These are phyloP conservation scores for Leonotis leonurus DNA, from an alignment of 257 asterid species.

Conservation along the genomic window DNA sequence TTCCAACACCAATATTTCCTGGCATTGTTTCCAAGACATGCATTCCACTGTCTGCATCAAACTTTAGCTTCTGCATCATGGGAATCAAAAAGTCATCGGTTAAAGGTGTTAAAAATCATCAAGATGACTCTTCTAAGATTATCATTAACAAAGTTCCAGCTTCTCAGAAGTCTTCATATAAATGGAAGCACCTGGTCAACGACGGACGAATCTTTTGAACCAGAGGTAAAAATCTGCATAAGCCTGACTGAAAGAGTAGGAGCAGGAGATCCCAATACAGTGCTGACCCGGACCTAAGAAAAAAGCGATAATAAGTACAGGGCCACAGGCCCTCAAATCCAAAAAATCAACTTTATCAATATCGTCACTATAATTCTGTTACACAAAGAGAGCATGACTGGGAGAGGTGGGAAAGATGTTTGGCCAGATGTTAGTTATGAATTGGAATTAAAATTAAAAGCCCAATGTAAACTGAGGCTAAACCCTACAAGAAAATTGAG, in stretches of 20 bases:
- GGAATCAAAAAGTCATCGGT: slow-evolving; percentile 14
- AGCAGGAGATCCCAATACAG: slow-evolving; percentile 75
- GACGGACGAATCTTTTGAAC: slow-evolving; percentile 78
- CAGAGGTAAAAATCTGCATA: slow-evolving; percentile 71
- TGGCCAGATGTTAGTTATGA: too few species aligned
- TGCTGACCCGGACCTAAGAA: slow-evolving; percentile 64
- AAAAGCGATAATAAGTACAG: slow-evolving; percentile 13
- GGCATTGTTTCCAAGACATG: slow-evolving; percentile 71
- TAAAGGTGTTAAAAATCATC: neutral
- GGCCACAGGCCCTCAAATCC: slow-evolving; percentile 3
- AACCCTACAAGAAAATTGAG: too few species aligned
- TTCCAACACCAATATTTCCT: slow-evolving; percentile 62
- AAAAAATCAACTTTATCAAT: slow-evolving; percentile 11
- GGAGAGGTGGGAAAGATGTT: too few species aligned
- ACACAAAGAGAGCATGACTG: neutral
- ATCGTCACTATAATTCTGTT: slow-evolving; percentile 8
- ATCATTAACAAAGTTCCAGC: neutral
- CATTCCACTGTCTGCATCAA: slow-evolving; percentile 49
- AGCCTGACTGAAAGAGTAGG: slow-evolving; percentile 79
- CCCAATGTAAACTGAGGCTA: too few species aligned
- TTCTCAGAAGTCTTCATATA: slow-evolving; percentile 14
- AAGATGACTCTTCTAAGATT: neutral
- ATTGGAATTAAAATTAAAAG: too few species aligned
- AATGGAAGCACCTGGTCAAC: slow-evolving; percentile 61
- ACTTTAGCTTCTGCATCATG: slow-evolving; percentile 64